Conservation (phyloP, 257 asterid species). For the Fraxinus pennsylvanica region DNA sequence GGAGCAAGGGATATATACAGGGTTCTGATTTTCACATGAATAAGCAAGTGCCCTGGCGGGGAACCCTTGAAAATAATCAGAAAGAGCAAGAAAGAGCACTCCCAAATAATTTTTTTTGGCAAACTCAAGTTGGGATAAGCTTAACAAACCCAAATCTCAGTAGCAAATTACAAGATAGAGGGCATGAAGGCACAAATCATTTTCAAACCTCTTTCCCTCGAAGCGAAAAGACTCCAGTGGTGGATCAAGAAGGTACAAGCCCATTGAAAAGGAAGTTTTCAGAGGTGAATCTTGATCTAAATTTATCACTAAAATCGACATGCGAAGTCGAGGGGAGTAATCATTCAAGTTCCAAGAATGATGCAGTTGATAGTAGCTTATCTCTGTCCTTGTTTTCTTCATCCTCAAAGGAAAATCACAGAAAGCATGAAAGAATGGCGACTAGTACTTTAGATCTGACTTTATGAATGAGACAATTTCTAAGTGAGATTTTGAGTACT, state of each 20-base stretch:
- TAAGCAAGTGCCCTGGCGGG: slow-evolving; percentile 33
- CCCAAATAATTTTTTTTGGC: slow-evolving; percentile 33
- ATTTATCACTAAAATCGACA: slow-evolving; percentile 53
- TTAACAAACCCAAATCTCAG: neutral
- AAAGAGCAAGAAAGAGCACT: neutral
- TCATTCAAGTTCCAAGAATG: slow-evolving; percentile 19
- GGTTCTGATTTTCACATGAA: slow-evolving; percentile 30
- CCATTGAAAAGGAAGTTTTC: slow-evolving; percentile 47
- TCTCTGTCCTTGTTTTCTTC: slow-evolving; percentile 65
- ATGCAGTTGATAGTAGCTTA: slow-evolving; percentile 42
- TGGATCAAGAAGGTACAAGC: slow-evolving; percentile 10
- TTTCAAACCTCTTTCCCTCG: slow-evolving; percentile 10
- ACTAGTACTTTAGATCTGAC: slow-evolving; percentile 66
- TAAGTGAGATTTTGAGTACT: slow-evolving; percentile 81
- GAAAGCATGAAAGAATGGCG: slow-evolving; percentile 36
- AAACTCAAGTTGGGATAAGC: slow-evolving; percentile 14
- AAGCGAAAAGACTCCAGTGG: neutral
- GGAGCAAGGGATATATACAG: slow-evolving; percentile 19
- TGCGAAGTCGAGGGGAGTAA: slow-evolving; percentile 23
- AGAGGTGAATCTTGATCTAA: slow-evolving; percentile 63
- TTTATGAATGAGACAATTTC: slow-evolving; percentile 67
- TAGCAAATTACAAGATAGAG: slow-evolving; percentile 28
- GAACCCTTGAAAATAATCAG: slow-evolving; percentile 30
- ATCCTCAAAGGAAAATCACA: slow-evolving; percentile 34
- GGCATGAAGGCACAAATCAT: slow-evolving; percentile 23